Evolutionary conservation across 192 early-diverging fungal species (phyloP), one percentile per base, ranked within the genome.

Genomic region (Geosiphon pyriformis): DNA sequence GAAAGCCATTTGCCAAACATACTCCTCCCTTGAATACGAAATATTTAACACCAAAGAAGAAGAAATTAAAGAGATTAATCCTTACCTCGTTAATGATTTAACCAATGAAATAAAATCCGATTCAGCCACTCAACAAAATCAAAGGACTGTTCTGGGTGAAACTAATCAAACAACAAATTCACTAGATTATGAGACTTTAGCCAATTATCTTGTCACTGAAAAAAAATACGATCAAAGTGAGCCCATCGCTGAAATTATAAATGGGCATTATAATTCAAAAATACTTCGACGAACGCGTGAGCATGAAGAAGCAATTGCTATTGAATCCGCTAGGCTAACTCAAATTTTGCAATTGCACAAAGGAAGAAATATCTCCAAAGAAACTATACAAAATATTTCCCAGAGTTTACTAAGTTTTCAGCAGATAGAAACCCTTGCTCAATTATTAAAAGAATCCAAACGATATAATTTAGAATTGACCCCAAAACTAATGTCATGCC

Each of bases 401-500:
- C 26, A 47, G 3, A 50, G 66, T 60, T 22, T 72, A 23, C 34
- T 54, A 4, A 50, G 60, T 17, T 59, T 69, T 7, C 52, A 53
- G 17, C 73, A 71, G 42, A 62, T 80, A 35, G 63, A 50, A 15
- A 57, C 69, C 1, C 51, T 83, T 42, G 65, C 68, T 22, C 67
- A 67, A 15, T 62, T 80, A 2, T 62, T 87, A 34, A 67, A 78
- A n/a, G 65, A 71, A 8, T 73, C 83, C 15, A 82, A 85, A 23
- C 74, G 79, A 37, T 92, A 81, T 75, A 84, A 82, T 67, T 68
- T 92, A 32, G 90, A 92, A 57, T 76, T 90, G 4, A 59, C 77
- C 0, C 89, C 92, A 3, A 90, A 90, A 67, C 59, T 95, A 27
- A 67, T 90, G 1, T 77, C 79, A 32, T 85, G 83, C 18, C 82